These are phyloP conservation scores for Boletus sp. DNA, from an alignment of 1,284 basidiomycete species.

Conservation along the genomic window DNA sequence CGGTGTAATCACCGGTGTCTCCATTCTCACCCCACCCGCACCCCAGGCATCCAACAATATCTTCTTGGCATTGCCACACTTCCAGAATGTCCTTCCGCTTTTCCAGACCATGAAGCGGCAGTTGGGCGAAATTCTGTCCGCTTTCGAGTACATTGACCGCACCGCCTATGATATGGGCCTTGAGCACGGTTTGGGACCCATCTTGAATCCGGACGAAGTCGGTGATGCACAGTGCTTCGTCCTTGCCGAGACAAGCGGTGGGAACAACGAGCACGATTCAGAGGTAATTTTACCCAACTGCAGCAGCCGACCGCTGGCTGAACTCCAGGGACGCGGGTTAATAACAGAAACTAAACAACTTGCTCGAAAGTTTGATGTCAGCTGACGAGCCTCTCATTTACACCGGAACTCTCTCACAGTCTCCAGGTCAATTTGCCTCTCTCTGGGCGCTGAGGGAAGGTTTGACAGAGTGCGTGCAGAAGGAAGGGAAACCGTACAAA, in stretches of 20 bases:
- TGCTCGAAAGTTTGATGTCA: constrained; percentile 81
- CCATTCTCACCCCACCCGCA: constrained; percentile 90
- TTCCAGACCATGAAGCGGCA: constrained; percentile 68
- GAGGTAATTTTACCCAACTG: constrained; percentile 52
- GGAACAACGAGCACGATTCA: constrained; percentile 91
- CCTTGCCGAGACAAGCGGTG: constrained; percentile 92
- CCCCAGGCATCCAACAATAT: constrained; percentile 81
- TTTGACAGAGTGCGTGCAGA: constrained; percentile 89
- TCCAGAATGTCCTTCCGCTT: constrained; percentile 69
- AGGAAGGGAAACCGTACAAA: constrained; percentile 95
- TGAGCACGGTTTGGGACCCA: constrained; percentile 68
- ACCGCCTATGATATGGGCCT: constrained; percentile 84
- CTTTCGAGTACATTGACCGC: constrained; percentile 96
- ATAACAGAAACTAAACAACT: constrained; percentile 79
- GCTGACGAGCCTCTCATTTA: constrained; percentile 74
- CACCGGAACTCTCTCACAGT: constrained; percentile 92
- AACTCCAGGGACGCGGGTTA: background rate
- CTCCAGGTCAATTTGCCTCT: constrained; percentile 83
- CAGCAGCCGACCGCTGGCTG: constrained; percentile 10
- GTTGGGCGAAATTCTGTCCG: constrained; percentile 93
- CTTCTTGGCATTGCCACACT: constrained; percentile 70
- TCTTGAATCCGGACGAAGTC: constrained; percentile 63
- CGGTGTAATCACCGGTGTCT: constrained; percentile 92
- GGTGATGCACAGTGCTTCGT: constrained; percentile 86
- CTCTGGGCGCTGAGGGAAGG: constrained; percentile 95